Base-by-base conservation (phyloP, 345 rosid species). In the Populus pruinosa region DNA sequence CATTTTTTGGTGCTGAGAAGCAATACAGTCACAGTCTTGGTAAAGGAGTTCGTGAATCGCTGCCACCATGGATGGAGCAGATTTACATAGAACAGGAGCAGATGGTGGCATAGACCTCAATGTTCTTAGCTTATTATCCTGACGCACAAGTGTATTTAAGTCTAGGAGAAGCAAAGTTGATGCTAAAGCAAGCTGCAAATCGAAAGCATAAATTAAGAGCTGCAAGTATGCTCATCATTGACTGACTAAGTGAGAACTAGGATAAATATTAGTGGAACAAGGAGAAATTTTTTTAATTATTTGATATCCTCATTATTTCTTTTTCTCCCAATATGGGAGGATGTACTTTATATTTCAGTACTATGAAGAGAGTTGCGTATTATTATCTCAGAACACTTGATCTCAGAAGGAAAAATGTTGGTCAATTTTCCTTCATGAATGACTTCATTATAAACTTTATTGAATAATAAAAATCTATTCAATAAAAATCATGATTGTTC, bases 41-140 rank as follows among this genome's bases (percentile, higher is more conserved):
- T 38, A 81, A 86, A 27, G 87, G 84, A 10, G 82, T 6, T 71
- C 87, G 83, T 2, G 93, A 88, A 13, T 75, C 79, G 70, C 67
- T 85, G 77, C 88, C 93, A 7, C 83, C 85, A 38, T 95, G 98
- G 99, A 84, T 83, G 89, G 98, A 92, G 84, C 96, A 91, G 86
- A 82, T 92, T 92, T 93, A 91, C 79, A 87, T 88, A 82, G 98
- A 95, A 72, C 98, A 89, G 82, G 92, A 93, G 90, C 98, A 91
- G 92, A 88, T 89, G 89, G 96, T 88, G 87, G 98, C 96, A 13
- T 93, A 86, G 62, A 63, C 78, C 69, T 56, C 79, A 29, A 3
- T 50, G 21, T 50, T 72, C 77, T 76, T 41, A 36, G 18, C 13
- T 59, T 59, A 21, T 29, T 59, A 41, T 77, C 59, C 61, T 59